These are phyloP conservation scores for Tolypocladium tropicale DNA, from an alignment of 2,329 filamentous ascomycete genomes.

Conservation along the genomic window DNA sequence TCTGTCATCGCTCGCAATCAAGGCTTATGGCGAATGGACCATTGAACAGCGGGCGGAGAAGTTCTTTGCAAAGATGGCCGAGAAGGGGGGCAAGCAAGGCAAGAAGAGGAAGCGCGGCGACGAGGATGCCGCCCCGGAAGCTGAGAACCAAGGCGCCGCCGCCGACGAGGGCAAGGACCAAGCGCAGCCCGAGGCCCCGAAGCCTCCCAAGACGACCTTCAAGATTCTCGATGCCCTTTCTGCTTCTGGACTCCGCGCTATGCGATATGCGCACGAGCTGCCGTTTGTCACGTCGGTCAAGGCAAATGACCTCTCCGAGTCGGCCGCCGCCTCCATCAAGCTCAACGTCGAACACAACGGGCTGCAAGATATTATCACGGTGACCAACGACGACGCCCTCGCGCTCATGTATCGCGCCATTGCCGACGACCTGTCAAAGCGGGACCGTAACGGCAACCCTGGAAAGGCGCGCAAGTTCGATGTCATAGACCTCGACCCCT, in stretches of 20 bases:
- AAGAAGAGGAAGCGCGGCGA: conserved; percentile 38
- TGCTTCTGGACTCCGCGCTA: conserved; percentile 79
- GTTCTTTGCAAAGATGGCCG: conserved; percentile 26
- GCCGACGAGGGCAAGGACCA: conserved; percentile 4
- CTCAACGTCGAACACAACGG: conserved; percentile 79
- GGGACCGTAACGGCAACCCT: conserved; percentile 27
- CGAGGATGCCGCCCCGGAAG: conserved; percentile 6
- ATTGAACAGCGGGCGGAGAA: conserved; percentile 35
- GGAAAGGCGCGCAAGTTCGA: conserved; percentile 56
- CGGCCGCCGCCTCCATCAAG: conserved; percentile 70
- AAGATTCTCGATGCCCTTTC: conserved; percentile 93
- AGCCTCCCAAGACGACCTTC: conserved; percentile 40
- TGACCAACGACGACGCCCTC: conserved; percentile 73
- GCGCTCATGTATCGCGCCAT: conserved; percentile 79
- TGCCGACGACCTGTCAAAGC: conserved; percentile 37
- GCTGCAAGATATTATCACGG: conserved; percentile 58
- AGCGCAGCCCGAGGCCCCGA: conserved; percentile 11
- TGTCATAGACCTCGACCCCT: conserved; percentile 93
- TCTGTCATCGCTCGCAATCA: conserved; percentile 84
- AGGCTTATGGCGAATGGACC: conserved; percentile 67
- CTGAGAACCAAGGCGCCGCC: background rate
- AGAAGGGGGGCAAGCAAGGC: conserved; percentile 26
- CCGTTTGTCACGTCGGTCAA: conserved; percentile 74
- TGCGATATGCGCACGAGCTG: conserved; percentile 87
- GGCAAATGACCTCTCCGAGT: conserved; percentile 77